Evolutionary conservation across 495 filamentous ascomycete genomes (phyloP).

Genomic region (Penicillium atrosanguineum): DNA sequence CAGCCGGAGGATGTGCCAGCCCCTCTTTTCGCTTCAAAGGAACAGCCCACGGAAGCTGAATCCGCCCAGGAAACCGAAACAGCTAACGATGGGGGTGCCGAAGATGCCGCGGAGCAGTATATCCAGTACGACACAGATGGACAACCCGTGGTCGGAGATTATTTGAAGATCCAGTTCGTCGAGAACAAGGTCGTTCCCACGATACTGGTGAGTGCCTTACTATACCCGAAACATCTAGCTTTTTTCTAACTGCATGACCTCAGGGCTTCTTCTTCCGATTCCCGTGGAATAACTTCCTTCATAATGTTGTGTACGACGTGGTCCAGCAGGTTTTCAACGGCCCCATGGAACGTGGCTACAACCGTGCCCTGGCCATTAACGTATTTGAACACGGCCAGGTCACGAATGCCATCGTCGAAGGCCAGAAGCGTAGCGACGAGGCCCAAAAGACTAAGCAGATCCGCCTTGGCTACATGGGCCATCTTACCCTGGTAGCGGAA

Average conservation of each 20-base stretch:
- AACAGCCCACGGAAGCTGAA: constrained; percentile 24
- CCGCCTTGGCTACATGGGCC: constrained; percentile 96
- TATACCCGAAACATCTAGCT: neutral
- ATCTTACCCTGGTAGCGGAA: constrained; percentile 94
- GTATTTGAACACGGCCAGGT: constrained; percentile 87
- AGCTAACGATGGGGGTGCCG: constrained; percentile 30
- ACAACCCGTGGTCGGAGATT: constrained; percentile 93
- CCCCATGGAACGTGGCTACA: constrained; percentile 93
- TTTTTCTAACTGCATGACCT: constrained; percentile 6
- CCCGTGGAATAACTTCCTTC: constrained; percentile 99
- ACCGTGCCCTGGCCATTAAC: constrained; percentile 87
- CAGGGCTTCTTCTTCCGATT: constrained; percentile 97
- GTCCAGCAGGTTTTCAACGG: constrained; percentile 99
- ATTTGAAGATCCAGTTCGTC: constrained; percentile 95
- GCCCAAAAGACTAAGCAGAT: constrained; percentile 79
- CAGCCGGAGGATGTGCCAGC: constrained; percentile 66
- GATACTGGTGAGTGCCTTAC: constrained; percentile 67
- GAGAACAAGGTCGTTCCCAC: constrained; percentile 92
- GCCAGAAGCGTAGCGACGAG: constrained; percentile 82
- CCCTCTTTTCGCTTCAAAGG: constrained; percentile 55
- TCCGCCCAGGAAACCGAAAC: constrained; percentile 15
- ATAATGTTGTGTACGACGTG: constrained; percentile 99
- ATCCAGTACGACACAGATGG: constrained; percentile 63
- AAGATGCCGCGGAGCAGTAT: constrained; percentile 37
- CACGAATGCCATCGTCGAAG: constrained; percentile 86